Base-by-base conservation (phyloP, 495 filamentous ascomycete species). In the Baudoinia panamericana region DNA sequence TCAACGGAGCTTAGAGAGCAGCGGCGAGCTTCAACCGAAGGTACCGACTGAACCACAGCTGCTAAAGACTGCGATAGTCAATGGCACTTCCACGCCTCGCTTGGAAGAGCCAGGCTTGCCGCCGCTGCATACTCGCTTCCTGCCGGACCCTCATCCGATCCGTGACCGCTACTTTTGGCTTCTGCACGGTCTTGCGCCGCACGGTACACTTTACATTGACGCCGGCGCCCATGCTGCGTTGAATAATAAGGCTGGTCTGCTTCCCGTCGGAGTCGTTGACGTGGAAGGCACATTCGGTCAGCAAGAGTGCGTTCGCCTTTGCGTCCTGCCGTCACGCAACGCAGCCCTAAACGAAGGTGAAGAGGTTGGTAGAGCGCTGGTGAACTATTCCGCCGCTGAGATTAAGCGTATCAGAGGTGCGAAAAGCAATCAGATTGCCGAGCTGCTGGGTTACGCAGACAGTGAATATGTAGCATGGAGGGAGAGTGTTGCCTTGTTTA, bases 161-260 rank as follows among this genome's bases (percentile, higher is more conserved):
- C 77, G 84, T 28, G 90, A 93, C 51, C 79, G 86, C 32, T 83
- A 85, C 50, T 95, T 97, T 69, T 96, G 92, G 90, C 75, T 97
- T 34, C 75, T 96, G 0, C 82, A 97, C 54, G 90, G 90, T 19
- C 73, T 96, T n/a, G 77, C 79, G 3, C 82, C 92, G 2, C 84
- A 90, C 48, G 90, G 90, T 1, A 94, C 79, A 11, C 50, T 97
- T 5, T 94, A 80, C 56, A 94, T 97, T 55, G 90, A 97, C 60
- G 65, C 73, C 9, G 90, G 90, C 27, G 88, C 90, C 1, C 76
- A 85, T 55, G 63, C 68, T 20, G 90, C 92, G 2, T 70, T 97
- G 0, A 54, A 60, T 13, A 71, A 74, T 40, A 90, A 90, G 61
- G 85, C 87, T 5, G 84, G 84, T n/a, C 73, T 97, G 7, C 72